phyloP scores from a whole-genome alignment of 75 land plant species.

The Pinus tabuliformis region DNA sequence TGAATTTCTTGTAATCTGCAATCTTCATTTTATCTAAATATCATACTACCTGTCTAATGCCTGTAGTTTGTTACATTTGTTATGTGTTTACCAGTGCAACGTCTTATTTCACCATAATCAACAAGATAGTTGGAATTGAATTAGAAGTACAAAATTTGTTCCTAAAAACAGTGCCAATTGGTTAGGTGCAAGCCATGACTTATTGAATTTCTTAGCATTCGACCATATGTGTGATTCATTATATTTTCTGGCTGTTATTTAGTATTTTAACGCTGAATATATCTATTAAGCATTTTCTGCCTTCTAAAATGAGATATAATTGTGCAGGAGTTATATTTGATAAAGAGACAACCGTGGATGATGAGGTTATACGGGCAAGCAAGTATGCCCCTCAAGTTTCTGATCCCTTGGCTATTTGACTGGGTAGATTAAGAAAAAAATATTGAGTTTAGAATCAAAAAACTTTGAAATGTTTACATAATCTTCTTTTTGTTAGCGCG shows the following conservation, averaged over 20 bases:
- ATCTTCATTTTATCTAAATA: not conserved
- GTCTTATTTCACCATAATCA: not conserved
- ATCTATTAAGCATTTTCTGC: not conserved
- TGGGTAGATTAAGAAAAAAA: conserved; percentile 1
- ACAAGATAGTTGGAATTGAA: not conserved
- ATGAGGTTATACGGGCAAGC: conserved; percentile 8
- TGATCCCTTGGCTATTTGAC: not conserved
- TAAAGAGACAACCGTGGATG: conserved; percentile 5
- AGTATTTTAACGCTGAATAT: not conserved
- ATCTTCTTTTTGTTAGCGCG: too few species aligned
- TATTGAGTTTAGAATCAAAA: not conserved
- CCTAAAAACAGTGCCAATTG: not conserved
- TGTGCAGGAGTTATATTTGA: conserved; percentile 5
- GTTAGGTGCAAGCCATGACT: not conserved
- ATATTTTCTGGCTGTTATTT: not conserved
- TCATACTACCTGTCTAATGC: not conserved
- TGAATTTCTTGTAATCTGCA: not conserved
- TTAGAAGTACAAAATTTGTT: not conserved
- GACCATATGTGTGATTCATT: not conserved
- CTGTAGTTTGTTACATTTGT: not conserved
- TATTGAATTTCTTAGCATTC: not conserved
- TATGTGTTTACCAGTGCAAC: not conserved
- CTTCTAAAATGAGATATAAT: not conserved
- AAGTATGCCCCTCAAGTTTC: not conserved
- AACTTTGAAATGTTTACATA: not conserved